A percentile compares a stretch with the other conserved stretches of the same genome.
Evolutionary conservation across 2,329 filamentous ascomycete genomes (phyloP).

Genomic region (Graphiopsis chlorocephala): DNA sequence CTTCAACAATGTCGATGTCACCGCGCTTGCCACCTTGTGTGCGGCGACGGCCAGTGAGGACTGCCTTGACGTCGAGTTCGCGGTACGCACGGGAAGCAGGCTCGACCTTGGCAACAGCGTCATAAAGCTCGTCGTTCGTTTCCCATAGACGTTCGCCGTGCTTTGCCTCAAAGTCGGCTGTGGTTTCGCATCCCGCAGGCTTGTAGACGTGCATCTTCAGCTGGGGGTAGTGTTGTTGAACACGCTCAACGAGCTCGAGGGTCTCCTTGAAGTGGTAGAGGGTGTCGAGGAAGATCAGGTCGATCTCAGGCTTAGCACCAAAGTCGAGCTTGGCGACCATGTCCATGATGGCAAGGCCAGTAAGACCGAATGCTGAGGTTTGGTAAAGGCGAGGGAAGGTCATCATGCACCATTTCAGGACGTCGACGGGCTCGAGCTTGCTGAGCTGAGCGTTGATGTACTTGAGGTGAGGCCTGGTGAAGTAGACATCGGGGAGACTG

Average conservation of each 20-base stretch:
- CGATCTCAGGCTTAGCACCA: conserved; percentile 54
- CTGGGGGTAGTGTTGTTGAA: conserved; percentile 72
- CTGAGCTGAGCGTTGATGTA: conserved; percentile 89
- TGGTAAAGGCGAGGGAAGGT: conserved; percentile 80
- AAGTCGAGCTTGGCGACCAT: conserved; percentile 72
- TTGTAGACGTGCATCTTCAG: conserved; percentile 86
- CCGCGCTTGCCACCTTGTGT: conserved; percentile 93
- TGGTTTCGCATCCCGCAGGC: conserved; percentile 70
- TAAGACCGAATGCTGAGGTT: conserved; percentile 52
- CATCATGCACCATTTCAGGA: conserved; percentile 87
- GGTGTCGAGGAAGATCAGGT: conserved; percentile 55
- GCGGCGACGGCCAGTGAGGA: conserved; percentile 85
- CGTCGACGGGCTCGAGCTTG: conserved; percentile 81
- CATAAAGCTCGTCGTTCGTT: conserved; percentile 81
- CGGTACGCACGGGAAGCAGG: conserved; percentile 88
- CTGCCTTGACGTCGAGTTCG: conserved; percentile 81
- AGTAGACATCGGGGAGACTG: conserved; percentile 71
- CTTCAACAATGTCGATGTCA: conserved; percentile 83
- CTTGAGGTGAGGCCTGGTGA: conserved; percentile 83
- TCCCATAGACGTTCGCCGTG: conserved; percentile 87
- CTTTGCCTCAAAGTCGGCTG: conserved; percentile 73
- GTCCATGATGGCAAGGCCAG: conserved; percentile 54
- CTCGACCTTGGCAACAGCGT: conserved; percentile 97
- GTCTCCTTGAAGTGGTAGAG: conserved; percentile 53
- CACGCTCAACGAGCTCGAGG: conserved; percentile 57